Base-by-base conservation (phyloP, 495 filamentous ascomycete species). In the Terfezia boudieri region DNA sequence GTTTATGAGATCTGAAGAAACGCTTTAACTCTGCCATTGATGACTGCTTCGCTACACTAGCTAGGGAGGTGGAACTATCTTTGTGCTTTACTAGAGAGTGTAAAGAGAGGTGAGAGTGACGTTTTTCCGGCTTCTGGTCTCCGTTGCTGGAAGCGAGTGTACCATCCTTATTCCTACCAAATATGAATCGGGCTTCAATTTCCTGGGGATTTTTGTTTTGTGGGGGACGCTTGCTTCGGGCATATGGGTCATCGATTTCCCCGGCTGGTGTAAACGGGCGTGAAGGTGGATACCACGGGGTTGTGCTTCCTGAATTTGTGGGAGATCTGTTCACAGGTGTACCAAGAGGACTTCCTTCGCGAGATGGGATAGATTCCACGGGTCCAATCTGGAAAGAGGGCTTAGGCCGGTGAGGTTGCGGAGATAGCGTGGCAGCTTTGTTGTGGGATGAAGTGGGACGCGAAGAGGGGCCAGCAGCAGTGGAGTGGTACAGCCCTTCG, bases 11-110 rank as follows among this genome's bases (percentile, higher is more conserved):
- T 58, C 78, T 80, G 71, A 98, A 92, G 65, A 98, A 98, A 14
- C 92, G 74, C 67, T 94, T 96, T 56, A 98, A 66, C 55, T 96
- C 87, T 8, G 81, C 79, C 86, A 96, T 95, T 8, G 16, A 22
- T 8, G 92, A 94, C 26, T 84, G 80, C 55, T 88, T 84, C 26
- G 26, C 1, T 53, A 73, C 71, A 57, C 71, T 76, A 53, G 23
- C 60, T 36, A 32, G 52, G 60, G 11, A 59, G 53, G 63, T 65
- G 16, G 63, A 60, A 41, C 58, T 67, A 37, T 77, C 70, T 55
- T 83, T 71, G 49, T 74, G 58, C 58, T 67, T 67, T 59, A 66
- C 63, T 58, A 67, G 59, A 55, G 53, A 67, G 55, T 56, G 63
- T 58, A 68, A 60, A 66, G 66, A 61, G 36, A 74, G 60, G 36